Percentiles rank a stretch among this genome's conserved stretches.
Conservation (phyloP, 192 early-diverging fungal genomes). For the Glomus cerebriforme region DNA sequence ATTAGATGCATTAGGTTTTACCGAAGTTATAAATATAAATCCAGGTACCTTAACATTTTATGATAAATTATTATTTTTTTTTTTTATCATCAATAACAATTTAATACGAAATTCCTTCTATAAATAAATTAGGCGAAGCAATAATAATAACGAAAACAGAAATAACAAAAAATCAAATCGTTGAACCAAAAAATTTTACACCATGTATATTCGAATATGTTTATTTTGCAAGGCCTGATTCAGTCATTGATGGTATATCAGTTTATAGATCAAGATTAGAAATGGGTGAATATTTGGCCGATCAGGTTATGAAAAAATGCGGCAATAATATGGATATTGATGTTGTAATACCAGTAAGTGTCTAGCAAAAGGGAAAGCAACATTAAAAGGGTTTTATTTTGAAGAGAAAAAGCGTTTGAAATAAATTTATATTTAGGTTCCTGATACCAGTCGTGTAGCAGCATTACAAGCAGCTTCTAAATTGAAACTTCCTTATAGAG, state of each 20-base stretch:
- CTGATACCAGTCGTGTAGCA: slow-evolving; percentile 94
- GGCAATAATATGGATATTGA: slow-evolving; percentile 88
- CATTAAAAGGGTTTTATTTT: background rate
- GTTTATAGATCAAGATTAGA: slow-evolving; percentile 97
- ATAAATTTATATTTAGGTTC: slow-evolving; percentile 55
- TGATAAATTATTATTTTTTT: background rate
- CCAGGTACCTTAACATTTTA: slow-evolving; percentile 54
- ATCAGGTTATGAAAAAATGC: slow-evolving; percentile 74
- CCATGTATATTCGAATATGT: slow-evolving; percentile 99
- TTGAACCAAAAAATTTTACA: slow-evolving; percentile 57
- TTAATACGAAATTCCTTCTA: background rate
- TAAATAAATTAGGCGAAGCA: slow-evolving; percentile 68
- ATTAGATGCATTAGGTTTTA: slow-evolving; percentile 88
- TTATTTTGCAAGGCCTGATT: slow-evolving; percentile 98
- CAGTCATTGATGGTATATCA: slow-evolving; percentile 97
- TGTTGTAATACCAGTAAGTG: slow-evolving; percentile 93
- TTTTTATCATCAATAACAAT: background rate
- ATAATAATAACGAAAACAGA: slow-evolving; percentile 86
- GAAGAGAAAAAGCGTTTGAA: background rate
- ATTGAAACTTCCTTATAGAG: slow-evolving; percentile 89
- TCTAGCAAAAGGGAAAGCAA: background rate
- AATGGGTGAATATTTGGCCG: slow-evolving; percentile 96
- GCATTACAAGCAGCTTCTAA: slow-evolving; percentile 91
- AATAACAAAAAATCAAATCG: slow-evolving; percentile 67
- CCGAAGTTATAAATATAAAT: slow-evolving; percentile 84